These are phyloP conservation scores for Auriscalpium orientale DNA, from an alignment of 768 basidiomycete genomes.

Conservation along the genomic window DNA sequence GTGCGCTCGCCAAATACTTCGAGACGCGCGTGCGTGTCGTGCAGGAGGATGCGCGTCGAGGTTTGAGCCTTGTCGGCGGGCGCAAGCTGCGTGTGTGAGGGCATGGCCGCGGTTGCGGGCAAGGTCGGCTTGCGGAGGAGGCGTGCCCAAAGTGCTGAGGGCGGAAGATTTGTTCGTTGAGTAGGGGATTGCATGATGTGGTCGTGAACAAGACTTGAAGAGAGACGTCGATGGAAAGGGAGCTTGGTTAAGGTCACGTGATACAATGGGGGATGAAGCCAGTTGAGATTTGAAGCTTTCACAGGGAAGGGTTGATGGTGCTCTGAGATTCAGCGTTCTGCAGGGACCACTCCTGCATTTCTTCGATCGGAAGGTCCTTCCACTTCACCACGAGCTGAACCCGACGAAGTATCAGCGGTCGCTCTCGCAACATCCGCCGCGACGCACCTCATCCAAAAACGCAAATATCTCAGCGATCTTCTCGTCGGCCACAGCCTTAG, in stretches of 20 bases:
- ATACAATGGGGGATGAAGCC: no score
- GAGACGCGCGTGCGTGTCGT: slow-evolving; percentile 66
- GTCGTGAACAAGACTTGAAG: neutral
- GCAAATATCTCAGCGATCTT: slow-evolving; percentile 41
- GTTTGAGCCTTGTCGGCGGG: slow-evolving; percentile 59
- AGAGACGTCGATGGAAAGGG: neutral
- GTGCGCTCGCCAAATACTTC: slow-evolving; percentile 58
- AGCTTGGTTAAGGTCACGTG: no score
- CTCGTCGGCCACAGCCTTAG: slow-evolving; percentile 38
- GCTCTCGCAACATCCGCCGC: neutral
- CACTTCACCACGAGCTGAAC: slow-evolving; percentile 35
- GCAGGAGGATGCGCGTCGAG: slow-evolving; percentile 63
- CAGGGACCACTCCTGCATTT: slow-evolving; percentile 41
- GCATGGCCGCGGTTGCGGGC: slow-evolving; percentile 17
- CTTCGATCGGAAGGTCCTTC: slow-evolving; percentile 51
- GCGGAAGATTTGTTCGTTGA: neutral
- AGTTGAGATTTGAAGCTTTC: neutral
- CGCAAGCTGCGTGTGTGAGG: slow-evolving; percentile 34
- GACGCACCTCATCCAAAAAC: slow-evolving; percentile 44
- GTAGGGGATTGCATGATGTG: neutral
- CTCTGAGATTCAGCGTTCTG: slow-evolving; percentile 30
- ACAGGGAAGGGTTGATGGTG: slow-evolving; percentile 1
- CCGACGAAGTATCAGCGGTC: slow-evolving; percentile 25
- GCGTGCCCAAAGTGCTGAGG: neutral
- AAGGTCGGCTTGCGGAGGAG: neutral